Evolutionary conservation across 306 rosid genomes (phyloP), one percentile per base, ranked within the genome.

Genomic region (Luffa aegyptiaca): DNA sequence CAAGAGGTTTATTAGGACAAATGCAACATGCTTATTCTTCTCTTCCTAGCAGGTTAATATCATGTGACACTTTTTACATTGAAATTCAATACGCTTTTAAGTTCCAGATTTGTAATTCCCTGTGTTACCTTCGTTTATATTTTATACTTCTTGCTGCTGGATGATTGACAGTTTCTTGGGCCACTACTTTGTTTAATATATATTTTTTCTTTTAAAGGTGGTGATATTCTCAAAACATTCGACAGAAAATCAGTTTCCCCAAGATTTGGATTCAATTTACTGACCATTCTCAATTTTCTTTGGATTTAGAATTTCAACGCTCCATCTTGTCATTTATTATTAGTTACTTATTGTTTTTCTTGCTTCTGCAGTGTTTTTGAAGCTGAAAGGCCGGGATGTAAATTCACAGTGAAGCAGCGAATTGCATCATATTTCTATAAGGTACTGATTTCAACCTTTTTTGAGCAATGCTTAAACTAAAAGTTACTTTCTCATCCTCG

Each of bases 321-420:
- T 36, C 73, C 49, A 17, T 18, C 12, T 37, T 37, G 48, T 6
- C 48, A 16, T 37, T 12, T 59, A 21, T 59, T 9, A 62, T 12
- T 63, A 12, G 11, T 61, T 61, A 61, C 42, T 13, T 13, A 0
- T 31, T 64, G 1, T 36, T 26, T 2, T 53, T 82, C 51, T 65
- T 58, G 77, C 81, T n/a, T 58, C 63, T 89, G 93, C 90, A 94
- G 98, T 80, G 98, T 94, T 80, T 94, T 94, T 56, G 96, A 94
- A 87, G 97, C 94, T 68, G 86, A 92, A 94, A 89, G 97, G 77
- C 97, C 98, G 0, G 98, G 98, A 79, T 89, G 94, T 81, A 92
- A 48, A 76, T 92, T 94, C 86, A 80, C 98, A 2, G 63, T 8
- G 41, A 82, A 79, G 86, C 98, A 94, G 84, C 93, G 98, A 41